phyloP scores from a whole-genome alignment of 768 basidiomycete genomes.

The Leccinum fibrillosum region DNA sequence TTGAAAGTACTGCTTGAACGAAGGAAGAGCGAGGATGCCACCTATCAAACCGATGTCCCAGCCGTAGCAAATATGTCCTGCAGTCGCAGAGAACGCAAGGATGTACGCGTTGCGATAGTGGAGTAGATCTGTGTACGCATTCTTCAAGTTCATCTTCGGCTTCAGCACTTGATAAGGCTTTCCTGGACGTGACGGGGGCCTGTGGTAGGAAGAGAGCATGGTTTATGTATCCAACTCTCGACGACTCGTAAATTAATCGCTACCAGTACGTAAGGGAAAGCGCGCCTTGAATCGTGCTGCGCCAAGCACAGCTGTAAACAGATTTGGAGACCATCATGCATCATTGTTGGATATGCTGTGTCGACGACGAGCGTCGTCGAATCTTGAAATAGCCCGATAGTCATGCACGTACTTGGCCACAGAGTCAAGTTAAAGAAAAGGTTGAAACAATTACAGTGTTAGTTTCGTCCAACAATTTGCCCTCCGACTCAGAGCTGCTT shows the following conservation, averaged over 20 bases:
- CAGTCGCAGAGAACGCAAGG: constrained; percentile 33
- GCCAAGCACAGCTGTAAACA: not conserved
- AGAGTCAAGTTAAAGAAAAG: not conserved
- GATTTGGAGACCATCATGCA: not conserved
- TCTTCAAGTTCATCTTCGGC: constrained; percentile 21
- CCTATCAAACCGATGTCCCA: constrained; percentile 39
- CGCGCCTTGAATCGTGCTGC: not conserved
- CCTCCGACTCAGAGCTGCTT: not conserved
- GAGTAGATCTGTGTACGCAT: constrained; percentile 17
- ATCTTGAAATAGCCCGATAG: not conserved
- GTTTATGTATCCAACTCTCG: not conserved
- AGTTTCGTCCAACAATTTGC: not conserved
- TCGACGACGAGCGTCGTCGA: not conserved
- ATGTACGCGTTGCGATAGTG: constrained; percentile 35
- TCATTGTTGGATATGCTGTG: not conserved
- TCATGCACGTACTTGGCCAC: no score
- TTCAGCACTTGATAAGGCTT: not conserved
- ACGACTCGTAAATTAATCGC: not conserved
- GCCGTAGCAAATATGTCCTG: constrained; percentile 34
- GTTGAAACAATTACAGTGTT: not conserved
- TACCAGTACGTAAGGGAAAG: not conserved
- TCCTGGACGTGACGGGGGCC: not conserved
- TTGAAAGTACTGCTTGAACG: constrained; percentile 35
- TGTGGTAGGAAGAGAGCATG: not conserved
- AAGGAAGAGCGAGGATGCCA: constrained; percentile 34